phyloP scores from a whole-genome alignment of 768 basidiomycete species.

The Terana coerulea region DNA sequence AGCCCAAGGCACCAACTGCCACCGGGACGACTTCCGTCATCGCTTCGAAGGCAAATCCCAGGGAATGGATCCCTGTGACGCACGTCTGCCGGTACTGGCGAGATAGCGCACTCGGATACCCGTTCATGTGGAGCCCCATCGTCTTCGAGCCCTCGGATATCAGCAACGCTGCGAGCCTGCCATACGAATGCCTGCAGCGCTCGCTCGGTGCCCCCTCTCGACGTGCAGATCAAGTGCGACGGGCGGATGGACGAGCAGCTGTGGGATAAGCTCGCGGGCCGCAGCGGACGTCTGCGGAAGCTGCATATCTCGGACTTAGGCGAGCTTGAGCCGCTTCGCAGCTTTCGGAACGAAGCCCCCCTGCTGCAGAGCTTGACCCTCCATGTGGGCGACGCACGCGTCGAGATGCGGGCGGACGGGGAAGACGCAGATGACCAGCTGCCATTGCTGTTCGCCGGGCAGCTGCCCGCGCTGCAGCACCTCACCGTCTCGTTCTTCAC shows the following conservation, averaged over 20 bases:
- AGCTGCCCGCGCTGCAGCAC: conserved; percentile 6
- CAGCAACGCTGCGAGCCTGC: neutral
- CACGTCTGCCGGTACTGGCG: conserved; percentile 12
- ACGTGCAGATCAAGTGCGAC: conserved; percentile 6
- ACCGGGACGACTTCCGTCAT: neutral
- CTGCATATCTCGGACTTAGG: conserved; percentile 5
- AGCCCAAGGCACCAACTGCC: neutral
- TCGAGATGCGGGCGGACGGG: neutral
- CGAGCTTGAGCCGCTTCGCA: neutral
- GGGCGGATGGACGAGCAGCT: neutral
- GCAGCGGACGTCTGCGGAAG: conserved; percentile 2
- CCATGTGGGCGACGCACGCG: neutral
- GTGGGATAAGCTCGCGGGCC: conserved; percentile 6
- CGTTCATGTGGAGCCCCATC: conserved; percentile 9
- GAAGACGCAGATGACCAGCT: conserved; percentile 1
- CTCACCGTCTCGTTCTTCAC: conserved; percentile 9
- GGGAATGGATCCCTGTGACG: conserved; percentile 3
- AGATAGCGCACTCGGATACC: neutral
- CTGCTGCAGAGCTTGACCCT: conserved; percentile 7
- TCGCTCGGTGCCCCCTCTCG: conserved; percentile 4
- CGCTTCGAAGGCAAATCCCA: neutral
- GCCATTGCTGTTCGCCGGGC: conserved; percentile 9
- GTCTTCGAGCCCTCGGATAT: conserved; percentile 3
- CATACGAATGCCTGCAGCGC: conserved; percentile 8
- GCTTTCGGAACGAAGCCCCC: neutral